Conservation (phyloP, 257 asterid genomes). For the Solanum etuberosum region DNA sequence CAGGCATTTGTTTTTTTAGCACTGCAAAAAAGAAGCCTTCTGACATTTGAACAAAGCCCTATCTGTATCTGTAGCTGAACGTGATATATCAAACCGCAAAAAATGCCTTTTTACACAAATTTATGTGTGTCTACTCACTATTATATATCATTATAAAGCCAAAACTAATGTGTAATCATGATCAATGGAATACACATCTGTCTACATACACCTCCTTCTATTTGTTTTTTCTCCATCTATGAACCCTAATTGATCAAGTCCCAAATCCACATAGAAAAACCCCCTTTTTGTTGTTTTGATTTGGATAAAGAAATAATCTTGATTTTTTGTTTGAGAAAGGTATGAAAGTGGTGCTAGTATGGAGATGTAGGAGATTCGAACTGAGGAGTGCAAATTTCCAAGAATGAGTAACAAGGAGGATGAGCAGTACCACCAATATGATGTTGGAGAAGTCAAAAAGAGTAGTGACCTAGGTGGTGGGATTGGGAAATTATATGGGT, state of each 20-base stretch:
- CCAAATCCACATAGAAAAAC: neutral
- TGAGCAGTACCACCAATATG: slow-evolving; percentile 27
- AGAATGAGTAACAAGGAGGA: slow-evolving; percentile 32
- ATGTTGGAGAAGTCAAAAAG: slow-evolving; percentile 23
- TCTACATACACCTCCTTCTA: neutral
- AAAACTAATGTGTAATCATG: slow-evolving; percentile 35
- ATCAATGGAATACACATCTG: slow-evolving; percentile 33
- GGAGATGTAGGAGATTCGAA: slow-evolving; percentile 45
- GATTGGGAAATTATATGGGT: slow-evolving; percentile 32
- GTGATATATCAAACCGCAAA: slow-evolving; percentile 21
- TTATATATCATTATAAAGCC: slow-evolving; percentile 11
- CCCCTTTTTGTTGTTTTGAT: neutral
- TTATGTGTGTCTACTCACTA: slow-evolving; percentile 5
- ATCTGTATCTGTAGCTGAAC: slow-evolving; percentile 17
- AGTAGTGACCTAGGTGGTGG: slow-evolving; percentile 11
- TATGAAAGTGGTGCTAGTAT: slow-evolving; percentile 37
- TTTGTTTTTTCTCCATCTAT: neutral
- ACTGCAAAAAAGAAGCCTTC: slow-evolving; percentile 20
- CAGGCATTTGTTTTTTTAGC: slow-evolving; percentile 30
- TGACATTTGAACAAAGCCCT: slow-evolving; percentile 6
- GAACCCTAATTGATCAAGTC: slow-evolving; percentile 24
- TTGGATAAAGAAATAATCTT: neutral
- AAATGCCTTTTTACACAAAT: slow-evolving; percentile 2
- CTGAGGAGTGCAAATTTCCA: slow-evolving; percentile 24
- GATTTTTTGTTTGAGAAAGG: slow-evolving; percentile 16